Evolutionary conservation across 2,329 filamentous ascomycete genomes (phyloP).

Genomic region (Scortechinia acanthostroma): DNA sequence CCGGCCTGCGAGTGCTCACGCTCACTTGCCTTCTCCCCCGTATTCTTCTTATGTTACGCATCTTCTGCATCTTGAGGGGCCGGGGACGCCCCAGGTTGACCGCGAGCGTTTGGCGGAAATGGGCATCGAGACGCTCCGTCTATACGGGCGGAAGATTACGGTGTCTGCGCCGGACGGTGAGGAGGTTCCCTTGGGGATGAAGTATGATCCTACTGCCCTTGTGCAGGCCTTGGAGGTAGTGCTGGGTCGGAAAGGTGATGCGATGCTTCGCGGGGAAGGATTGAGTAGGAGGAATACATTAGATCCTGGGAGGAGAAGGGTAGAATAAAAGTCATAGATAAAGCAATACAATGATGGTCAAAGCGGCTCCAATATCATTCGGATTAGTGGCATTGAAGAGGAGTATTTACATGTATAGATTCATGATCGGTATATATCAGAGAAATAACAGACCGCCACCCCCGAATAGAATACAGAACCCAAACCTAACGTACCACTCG

Average conservation of each 20-base stretch:
- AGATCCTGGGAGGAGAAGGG: conserved; percentile 11
- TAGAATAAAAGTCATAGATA: too few relatives aligned
- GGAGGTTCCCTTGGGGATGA: conserved; percentile 34
- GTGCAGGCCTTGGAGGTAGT: conserved; percentile 71
- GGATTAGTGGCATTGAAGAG: too few relatives aligned
- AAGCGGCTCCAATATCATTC: too few relatives aligned
- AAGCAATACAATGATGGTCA: too few relatives aligned
- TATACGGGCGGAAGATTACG: conserved; percentile 63
- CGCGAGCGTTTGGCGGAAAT: conserved; percentile 50
- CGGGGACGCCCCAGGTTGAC: conserved; percentile 65
- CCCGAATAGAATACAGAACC: too few relatives aligned
- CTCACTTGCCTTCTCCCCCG: neutral
- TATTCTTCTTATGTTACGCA: conserved; percentile 71
- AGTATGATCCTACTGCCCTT: conserved; percentile 73
- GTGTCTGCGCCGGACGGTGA: conserved; percentile 33
- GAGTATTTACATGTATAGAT: too few relatives aligned
- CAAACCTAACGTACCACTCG: too few relatives aligned
- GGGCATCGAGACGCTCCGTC: conserved; percentile 70
- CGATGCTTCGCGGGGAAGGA: conserved; percentile 20
- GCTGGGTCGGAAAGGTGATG: conserved; percentile 39
- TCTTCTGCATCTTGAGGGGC: conserved; percentile 70
- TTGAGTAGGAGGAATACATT: conserved; percentile 53
- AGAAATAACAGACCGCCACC: neutral
- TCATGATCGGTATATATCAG: too few relatives aligned
- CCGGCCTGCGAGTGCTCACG: conserved; percentile 11